Conservation (phyloP, 2,329 filamentous ascomycete genomes). For the Chaetomium globosum region DNA sequence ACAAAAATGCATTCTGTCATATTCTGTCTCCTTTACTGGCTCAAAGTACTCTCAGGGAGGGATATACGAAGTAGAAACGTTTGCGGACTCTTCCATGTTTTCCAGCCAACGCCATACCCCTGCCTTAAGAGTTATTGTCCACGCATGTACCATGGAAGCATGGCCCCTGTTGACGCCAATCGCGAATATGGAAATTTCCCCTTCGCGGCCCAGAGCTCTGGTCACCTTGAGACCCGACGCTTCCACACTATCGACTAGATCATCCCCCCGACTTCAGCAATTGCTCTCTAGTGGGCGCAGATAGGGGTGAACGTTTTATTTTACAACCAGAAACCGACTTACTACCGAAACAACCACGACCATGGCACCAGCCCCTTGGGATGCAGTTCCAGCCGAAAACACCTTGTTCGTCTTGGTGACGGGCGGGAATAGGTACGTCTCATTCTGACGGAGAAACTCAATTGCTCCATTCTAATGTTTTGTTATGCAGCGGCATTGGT, state of each 20-base stretch:
- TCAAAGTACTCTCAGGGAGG: too few species aligned
- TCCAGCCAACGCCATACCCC: too few species aligned
- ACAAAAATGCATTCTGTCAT: too few species aligned
- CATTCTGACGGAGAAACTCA: slow-evolving; percentile 11
- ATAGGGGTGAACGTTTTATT: neutral
- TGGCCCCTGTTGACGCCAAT: neutral
- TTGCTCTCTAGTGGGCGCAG: neutral
- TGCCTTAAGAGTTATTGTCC: too few species aligned
- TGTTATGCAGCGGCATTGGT: slow-evolving; percentile 72
- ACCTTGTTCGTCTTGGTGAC: slow-evolving; percentile 73
- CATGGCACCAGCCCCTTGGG: slow-evolving; percentile 44
- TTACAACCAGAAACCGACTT: neutral
- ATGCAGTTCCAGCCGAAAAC: slow-evolving; percentile 43
- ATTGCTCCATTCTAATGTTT: slow-evolving; percentile 23
- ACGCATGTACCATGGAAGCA: too few species aligned
- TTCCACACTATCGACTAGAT: neutral
- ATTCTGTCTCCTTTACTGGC: too few species aligned
- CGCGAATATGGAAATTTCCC: slow-evolving; percentile 8
- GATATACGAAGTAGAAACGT: too few species aligned
- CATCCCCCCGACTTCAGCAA: neutral
- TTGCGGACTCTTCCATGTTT: too few species aligned
- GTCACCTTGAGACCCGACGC: neutral
- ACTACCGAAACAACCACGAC: neutral
- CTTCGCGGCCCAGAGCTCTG: neutral
- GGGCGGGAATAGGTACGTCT: slow-evolving; percentile 76